Evolutionary conservation across 208 protist genomes (phyloP).

Genomic region (Zelonia costaricensis): DNA sequence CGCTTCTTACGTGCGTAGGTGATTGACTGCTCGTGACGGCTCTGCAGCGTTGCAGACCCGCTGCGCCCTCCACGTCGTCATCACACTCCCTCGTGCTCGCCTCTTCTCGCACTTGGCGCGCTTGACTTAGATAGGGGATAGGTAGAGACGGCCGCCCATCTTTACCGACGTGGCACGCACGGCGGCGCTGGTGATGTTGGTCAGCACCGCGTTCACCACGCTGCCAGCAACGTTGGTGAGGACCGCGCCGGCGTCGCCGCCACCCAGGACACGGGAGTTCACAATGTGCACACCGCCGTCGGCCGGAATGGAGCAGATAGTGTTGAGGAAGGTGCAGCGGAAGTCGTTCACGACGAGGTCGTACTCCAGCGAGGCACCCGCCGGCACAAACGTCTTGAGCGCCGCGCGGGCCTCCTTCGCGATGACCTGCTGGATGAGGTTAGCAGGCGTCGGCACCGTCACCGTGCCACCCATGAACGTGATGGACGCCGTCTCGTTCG

Average conservation of each 20-base stretch:
- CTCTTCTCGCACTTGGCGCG: too few relatives aligned
- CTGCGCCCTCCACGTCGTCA: too few relatives aligned
- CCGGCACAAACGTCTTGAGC: conserved; percentile 4
- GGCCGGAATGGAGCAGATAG: conserved; percentile 8
- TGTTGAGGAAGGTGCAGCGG: conserved; percentile 11
- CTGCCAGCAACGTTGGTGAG: conserved; percentile 7
- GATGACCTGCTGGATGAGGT: conserved; percentile 7
- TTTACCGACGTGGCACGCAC: conserved; percentile 2
- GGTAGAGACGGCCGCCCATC: conserved; percentile 4
- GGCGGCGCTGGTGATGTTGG: conserved; percentile 1
- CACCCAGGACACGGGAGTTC: conserved; percentile 1
- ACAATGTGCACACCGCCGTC: conserved; percentile 10
- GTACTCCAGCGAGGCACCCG: conserved; percentile 5
- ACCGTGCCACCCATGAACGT: conserved; percentile 5
- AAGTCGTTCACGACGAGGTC: conserved; percentile 17
- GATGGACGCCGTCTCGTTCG: conserved; percentile 5
- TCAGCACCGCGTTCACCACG: conserved; percentile 12
- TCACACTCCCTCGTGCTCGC: too few relatives aligned
- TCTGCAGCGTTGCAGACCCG: too few relatives aligned
- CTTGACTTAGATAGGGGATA: conserved; percentile 21
- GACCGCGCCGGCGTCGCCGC: conserved; percentile 12
- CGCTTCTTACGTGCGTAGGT: too few relatives aligned
- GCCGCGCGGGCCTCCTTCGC: conserved; percentile 3
- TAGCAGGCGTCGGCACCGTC: conserved; percentile 1
- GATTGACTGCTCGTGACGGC: too few relatives aligned